Evolutionary conservation across 2,329 filamentous ascomycete genomes (phyloP).

Genomic region (Arthroderma sp.): DNA sequence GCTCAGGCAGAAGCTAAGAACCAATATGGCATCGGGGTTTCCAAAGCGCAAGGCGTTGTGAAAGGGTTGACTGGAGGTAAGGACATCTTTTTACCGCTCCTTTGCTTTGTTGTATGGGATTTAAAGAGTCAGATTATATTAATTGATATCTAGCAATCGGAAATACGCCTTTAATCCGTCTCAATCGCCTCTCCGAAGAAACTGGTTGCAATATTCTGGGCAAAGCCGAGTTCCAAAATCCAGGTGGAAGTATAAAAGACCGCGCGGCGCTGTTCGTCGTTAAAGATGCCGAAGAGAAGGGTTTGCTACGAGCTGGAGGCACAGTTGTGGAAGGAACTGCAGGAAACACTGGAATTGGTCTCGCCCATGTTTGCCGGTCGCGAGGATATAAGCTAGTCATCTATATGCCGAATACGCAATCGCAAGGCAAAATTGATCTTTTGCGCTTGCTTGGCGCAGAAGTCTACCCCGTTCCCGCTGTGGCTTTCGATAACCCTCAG

Average conservation of each 20-base stretch:
- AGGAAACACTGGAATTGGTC: constrained; percentile 93
- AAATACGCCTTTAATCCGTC: constrained; percentile 85
- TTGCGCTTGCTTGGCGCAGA: constrained; percentile 82
- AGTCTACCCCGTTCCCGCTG: constrained; percentile 89
- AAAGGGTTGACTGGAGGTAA: constrained; percentile 70
- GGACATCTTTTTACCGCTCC: constrained; percentile 7
- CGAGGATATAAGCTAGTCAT: constrained; percentile 92
- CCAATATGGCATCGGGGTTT: constrained; percentile 56
- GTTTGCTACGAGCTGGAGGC: constrained; percentile 68
- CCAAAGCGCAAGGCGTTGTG: constrained; percentile 65
- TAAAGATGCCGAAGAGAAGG: constrained; percentile 79
- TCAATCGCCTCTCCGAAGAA: constrained; percentile 75
- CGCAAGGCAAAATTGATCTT: constrained; percentile 93
- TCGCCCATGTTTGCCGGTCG: constrained; percentile 88
- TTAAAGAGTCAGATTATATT: not conserved
- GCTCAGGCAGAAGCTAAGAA: constrained; percentile 36
- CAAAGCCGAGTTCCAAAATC: constrained; percentile 98
- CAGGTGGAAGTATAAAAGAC: constrained; percentile 91
- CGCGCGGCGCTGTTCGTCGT: constrained; percentile 90
- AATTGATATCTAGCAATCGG: constrained; percentile 58
- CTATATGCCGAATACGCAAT: constrained; percentile 99
- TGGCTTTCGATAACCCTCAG: constrained; percentile 83
- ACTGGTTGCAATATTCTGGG: constrained; percentile 90
- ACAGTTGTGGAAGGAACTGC: constrained; percentile 96
- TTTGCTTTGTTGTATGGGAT: not conserved